phyloP scores from a whole-genome alignment of 2,329 filamentous ascomycete genomes.

The Lachnellula suecica region DNA sequence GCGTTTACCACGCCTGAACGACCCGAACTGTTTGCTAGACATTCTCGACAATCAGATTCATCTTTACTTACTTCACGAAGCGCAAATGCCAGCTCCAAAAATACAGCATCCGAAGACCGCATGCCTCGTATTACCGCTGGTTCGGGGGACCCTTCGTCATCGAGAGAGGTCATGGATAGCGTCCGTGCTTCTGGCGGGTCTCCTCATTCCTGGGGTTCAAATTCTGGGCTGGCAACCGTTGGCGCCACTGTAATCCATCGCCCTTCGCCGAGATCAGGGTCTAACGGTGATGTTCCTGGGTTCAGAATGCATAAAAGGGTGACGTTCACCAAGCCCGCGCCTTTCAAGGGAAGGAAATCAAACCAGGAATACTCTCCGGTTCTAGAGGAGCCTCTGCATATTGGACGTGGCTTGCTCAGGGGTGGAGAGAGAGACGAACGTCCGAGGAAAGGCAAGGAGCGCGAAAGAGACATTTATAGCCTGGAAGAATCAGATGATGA shows the following conservation, averaged over 20 bases:
- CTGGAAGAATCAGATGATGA: slow-evolving; percentile 9
- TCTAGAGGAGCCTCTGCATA: slow-evolving; percentile 9
- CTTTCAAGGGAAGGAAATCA: slow-evolving; percentile 11
- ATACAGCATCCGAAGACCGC: not conserved
- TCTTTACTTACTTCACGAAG: not conserved
- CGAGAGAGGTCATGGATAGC: not conserved
- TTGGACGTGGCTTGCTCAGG: slow-evolving; percentile 9
- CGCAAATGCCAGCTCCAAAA: not conserved
- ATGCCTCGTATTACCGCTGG: not conserved
- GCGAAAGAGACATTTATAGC: slow-evolving; percentile 1
- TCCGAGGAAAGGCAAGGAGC: not conserved
- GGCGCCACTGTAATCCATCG: not conserved
- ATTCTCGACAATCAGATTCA: not conserved
- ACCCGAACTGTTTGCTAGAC: not conserved
- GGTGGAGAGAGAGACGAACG: not conserved
- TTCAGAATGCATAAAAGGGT: slow-evolving; percentile 7
- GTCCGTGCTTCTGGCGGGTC: not conserved
- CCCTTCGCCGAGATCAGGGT: not conserved
- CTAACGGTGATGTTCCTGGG: not conserved
- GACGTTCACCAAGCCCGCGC: slow-evolving; percentile 18
- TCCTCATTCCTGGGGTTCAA: not conserved
- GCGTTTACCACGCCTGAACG: not conserved
- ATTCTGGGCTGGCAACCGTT: not conserved
- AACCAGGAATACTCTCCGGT: not conserved
- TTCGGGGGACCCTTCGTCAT: not conserved